These are phyloP conservation scores for Erythrophleum fordii DNA, from an alignment of 306 rosid genomes.

Conservation along the genomic window DNA sequence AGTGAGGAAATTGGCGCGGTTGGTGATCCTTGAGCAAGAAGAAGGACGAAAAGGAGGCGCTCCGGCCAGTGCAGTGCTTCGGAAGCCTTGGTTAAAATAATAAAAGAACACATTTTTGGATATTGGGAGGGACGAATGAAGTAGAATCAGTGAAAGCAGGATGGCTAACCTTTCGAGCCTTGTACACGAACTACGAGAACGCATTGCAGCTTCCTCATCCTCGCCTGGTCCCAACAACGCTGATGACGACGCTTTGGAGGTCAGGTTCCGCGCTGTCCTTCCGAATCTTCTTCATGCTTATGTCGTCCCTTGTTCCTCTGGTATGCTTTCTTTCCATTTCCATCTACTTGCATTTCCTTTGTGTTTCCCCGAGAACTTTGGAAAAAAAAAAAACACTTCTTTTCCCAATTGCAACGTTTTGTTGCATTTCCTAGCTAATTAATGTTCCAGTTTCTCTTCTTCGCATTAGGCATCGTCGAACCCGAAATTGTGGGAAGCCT, in stretches of 20 bases:
- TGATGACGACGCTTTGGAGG: slow-evolving; percentile 68
- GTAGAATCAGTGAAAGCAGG: slow-evolving; percentile 22
- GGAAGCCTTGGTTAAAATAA: neutral
- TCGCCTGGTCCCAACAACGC: slow-evolving; percentile 44
- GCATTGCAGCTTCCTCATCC: slow-evolving; percentile 75
- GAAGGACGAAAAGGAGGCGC: neutral
- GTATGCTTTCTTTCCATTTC: slow-evolving; percentile 33
- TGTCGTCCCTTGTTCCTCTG: slow-evolving; percentile 75
- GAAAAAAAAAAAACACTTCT: neutral
- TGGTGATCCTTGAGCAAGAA: neutral
- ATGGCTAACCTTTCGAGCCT: slow-evolving; percentile 75
- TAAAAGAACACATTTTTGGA: neutral
- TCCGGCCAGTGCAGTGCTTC: neutral
- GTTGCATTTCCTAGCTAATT: neutral
- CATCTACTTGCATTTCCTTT: neutral
- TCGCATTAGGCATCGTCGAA: neutral
- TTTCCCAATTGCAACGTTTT: neutral
- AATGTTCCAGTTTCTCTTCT: neutral
- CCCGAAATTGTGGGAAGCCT: neutral
- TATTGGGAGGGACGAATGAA: slow-evolving; percentile 8
- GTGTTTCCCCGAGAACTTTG: neutral
- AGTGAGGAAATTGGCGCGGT: slow-evolving; percentile 1
- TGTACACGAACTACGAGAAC: slow-evolving; percentile 82
- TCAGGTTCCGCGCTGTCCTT: slow-evolving; percentile 80
- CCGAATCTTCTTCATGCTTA: slow-evolving; percentile 76